Evolutionary conservation across 805 yeast genomes (phyloP).

Genomic region (Yamadazyma phyllophila): DNA sequence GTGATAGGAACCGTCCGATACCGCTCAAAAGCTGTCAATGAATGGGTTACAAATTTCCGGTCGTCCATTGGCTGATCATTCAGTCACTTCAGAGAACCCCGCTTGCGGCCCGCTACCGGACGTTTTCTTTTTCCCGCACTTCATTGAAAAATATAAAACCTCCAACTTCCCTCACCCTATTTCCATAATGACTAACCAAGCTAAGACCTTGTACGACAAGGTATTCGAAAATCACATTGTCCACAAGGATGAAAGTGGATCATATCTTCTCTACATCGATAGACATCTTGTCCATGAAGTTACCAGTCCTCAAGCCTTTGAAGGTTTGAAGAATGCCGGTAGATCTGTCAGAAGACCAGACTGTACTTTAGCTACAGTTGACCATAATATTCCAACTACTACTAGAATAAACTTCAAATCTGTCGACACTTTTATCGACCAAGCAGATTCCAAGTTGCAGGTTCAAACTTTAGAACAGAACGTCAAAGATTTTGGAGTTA

Average conservation of each 20-base stretch:
- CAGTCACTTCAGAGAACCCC: neutral
- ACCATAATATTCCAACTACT: constrained; percentile 95
- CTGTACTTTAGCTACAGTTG: constrained; percentile 92
- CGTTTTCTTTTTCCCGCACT: neutral
- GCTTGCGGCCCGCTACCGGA: neutral
- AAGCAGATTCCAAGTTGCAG: constrained; percentile 89
- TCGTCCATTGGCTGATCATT: neutral
- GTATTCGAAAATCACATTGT: constrained; percentile 94
- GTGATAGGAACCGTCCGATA: neutral
- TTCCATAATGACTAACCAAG: constrained; percentile 23
- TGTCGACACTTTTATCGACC: constrained; percentile 77
- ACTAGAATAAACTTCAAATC: constrained; percentile 76
- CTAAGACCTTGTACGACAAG: constrained; percentile 89
- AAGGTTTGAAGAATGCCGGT: constrained; percentile 85
- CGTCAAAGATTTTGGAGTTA: constrained; percentile 83
- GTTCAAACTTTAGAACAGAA: constrained; percentile 90
- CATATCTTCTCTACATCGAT: constrained; percentile 85
- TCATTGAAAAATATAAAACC: constrained; percentile 2
- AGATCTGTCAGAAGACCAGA: constrained; percentile 88
- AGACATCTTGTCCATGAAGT: constrained; percentile 98
- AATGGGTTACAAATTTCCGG: neutral
- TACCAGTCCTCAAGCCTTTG: constrained; percentile 98
- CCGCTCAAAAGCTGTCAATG: neutral
- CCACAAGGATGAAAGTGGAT: constrained; percentile 83
- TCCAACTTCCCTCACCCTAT: neutral